These are phyloP conservation scores for Prinsepia uniflora DNA, from an alignment of 306 rosid species.

Conservation along the genomic window DNA sequence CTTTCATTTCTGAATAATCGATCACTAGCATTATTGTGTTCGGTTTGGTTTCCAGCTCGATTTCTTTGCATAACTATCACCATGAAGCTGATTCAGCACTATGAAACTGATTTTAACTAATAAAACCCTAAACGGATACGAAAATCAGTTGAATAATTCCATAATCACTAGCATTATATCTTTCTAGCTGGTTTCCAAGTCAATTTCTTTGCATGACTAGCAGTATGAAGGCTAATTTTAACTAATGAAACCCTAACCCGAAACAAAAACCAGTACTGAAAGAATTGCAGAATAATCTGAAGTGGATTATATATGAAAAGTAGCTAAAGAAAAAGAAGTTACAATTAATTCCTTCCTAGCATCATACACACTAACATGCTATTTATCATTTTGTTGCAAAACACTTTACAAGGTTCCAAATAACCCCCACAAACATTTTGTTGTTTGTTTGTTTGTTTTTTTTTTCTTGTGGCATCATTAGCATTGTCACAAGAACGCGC, in stretches of 20 bases:
- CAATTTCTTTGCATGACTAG: not conserved
- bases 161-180: no score
- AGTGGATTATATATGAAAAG: not conserved
- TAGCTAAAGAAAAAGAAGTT: constrained; percentile 4
- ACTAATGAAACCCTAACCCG: not conserved
- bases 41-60: not conserved
- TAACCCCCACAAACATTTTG: not conserved
- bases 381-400: not conserved
- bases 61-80: not conserved
- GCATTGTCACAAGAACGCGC: not conserved
- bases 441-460: not conserved
- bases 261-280: not conserved
- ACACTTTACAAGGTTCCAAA: not conserved
- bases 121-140: not conserved
- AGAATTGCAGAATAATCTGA: not conserved
- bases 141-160: no score
- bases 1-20: not conserved
- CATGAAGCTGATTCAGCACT: no score
- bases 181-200: not conserved
- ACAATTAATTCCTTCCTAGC: not conserved
- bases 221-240: not conserved
- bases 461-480: not conserved
- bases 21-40: no score
- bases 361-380: not conserved
- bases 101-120: not conserved